These are phyloP conservation scores for Apiotrichum akiyoshidainum DNA, from an alignment of 1,284 basidiomycete species.

Conservation along the genomic window DNA sequence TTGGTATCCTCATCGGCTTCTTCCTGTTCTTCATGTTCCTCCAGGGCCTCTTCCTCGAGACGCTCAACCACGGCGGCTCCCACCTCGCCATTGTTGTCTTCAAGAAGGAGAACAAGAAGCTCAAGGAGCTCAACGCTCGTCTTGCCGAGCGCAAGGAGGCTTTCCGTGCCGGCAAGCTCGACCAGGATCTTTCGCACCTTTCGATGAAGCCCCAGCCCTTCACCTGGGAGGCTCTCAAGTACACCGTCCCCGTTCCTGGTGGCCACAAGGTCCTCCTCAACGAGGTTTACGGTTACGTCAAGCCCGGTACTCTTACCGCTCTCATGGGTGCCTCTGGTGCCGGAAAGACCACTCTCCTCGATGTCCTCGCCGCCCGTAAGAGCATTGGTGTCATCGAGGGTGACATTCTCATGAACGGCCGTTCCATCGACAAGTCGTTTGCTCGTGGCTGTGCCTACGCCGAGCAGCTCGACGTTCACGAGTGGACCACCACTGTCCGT, in stretches of 20 bases:
- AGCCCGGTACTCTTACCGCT: slow-evolving; percentile 58
- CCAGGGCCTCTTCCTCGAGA: slow-evolving; percentile 49
- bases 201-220: slow-evolving; percentile 51
- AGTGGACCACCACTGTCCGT: slow-evolving; percentile 68
- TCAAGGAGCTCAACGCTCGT: slow-evolving; percentile 62
- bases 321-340: slow-evolving; percentile 62
- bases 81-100: slow-evolving; percentile 58
- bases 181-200: slow-evolving; percentile 47
- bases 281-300: slow-evolving; percentile 58
- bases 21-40: slow-evolving; percentile 62
- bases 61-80: slow-evolving; percentile 40
- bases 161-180: slow-evolving; percentile 47
- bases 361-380: slow-evolving; percentile 58
- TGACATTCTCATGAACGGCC: slow-evolving; percentile 56
- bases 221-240: slow-evolving; percentile 53
- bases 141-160: slow-evolving; percentile 59
- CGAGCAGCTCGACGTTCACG: slow-evolving; percentile 66
- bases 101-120: slow-evolving; percentile 67
- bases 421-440: slow-evolving; percentile 51
- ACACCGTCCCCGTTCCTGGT: slow-evolving; percentile 56
- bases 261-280: slow-evolving; percentile 55
- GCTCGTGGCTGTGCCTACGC: slow-evolving; percentile 60
- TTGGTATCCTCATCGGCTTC: slow-evolving; percentile 56
- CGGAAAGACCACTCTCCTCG: slow-evolving; percentile 57
- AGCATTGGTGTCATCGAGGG: slow-evolving; percentile 56